Base-by-base conservation (phyloP, 257 asterid genomes). In the Solanum raphanifolium region DNA sequence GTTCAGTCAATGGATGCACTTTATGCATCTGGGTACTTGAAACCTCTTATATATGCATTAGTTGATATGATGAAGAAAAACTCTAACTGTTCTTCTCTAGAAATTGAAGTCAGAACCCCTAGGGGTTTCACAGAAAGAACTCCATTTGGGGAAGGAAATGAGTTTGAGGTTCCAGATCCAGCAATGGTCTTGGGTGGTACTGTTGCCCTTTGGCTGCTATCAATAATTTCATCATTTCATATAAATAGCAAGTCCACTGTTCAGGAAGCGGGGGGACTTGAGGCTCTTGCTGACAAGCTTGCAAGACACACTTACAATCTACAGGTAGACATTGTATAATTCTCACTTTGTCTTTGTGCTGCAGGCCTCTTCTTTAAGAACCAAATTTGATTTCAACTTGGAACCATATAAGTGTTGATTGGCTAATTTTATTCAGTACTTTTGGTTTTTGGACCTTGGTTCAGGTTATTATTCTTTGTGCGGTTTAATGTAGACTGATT, bases 261-360 rank as follows among this genome's bases (percentile, higher is more conserved):
- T 72, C 87, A 92, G 89, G 99, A 96, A 91, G 98, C 97, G 83
- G 99, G 98, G 83, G 96, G 92, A 83, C 93, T 95, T 84, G 98
- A 95, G 81, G 92, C 89, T 38, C 94, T 96, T 85, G 90, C 88
- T 78, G 96, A 92, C 89, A 96, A 92, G 93, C 91, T 96, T 88
- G 90, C 89, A 85, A 88, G 92, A 81, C 93, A 90, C 87, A 83
- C 93, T 88, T 88, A 92, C 90, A 86, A 88, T 86, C 89, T 90
- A 74, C 92, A 52, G 97, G 99, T 96, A 93, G 79, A 84, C 43
- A 1, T 82, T 31, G 25, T 48, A 48, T 18, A 18, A 82, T 16
- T 82, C 43, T 48, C 31, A 46, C 43, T 43, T 20, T 29, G 18
- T 31, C 85, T 81, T 16, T 81, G 41, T 48, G 86, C 69, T 82